Evolutionary conservation across 164 flowering plant genomes (phyloP), one percentile per base, ranked within the genome.

Genomic region (Platanus orientalis): DNA sequence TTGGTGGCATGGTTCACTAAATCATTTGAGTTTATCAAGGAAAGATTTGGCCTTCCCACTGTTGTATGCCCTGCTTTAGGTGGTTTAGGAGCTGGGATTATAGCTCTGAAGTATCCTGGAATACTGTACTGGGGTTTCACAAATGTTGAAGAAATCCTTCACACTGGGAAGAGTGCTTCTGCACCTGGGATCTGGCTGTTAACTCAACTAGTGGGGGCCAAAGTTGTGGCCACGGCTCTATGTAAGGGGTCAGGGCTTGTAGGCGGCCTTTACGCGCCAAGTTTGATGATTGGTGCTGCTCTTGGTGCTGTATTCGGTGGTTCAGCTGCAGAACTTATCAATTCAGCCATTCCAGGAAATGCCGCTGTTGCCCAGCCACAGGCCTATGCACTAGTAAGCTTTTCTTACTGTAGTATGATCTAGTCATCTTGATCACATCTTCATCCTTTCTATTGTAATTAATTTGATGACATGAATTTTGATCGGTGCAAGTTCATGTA

Each of bases 211-310:
- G 81, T 84, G 27, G 94, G 84, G 21, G 99, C 99, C 56, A 94
- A 94, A 78, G 99, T 94, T 60, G 89, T 92, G 54, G 97, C 99
- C 12, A 91, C 99, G 24, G 90, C 99, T 71, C 75, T 94, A 51
- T 94, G 99, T 71, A 94, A 86, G 69, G 99, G 99, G 12, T 95
- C 99, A 74, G 96, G 97, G 58, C 97, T 95, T 71, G 99, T 95
- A 48, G 99, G 99, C 62, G 99, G 99, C 54, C 85, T 91, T 23
- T 94, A 94, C 83, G 99, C 99, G n/a, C 99, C 97, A 28, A 94
- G 97, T 78, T 82, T 94, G 76, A 94, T 94, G 99, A 94, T 91
- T 76, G 99, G 99, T 69, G 96, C 99, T 73, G 97, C 99, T 60
- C 88, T 89, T 65, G 99, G 99, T 69, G 97, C 99, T 69, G 96